A percentile compares a stretch with the other conserved stretches of the same genome.
These are phyloP conservation scores for Colletotrichum sojae DNA, from an alignment of 2,329 filamentous ascomycete genomes.

Conservation along the genomic window DNA sequence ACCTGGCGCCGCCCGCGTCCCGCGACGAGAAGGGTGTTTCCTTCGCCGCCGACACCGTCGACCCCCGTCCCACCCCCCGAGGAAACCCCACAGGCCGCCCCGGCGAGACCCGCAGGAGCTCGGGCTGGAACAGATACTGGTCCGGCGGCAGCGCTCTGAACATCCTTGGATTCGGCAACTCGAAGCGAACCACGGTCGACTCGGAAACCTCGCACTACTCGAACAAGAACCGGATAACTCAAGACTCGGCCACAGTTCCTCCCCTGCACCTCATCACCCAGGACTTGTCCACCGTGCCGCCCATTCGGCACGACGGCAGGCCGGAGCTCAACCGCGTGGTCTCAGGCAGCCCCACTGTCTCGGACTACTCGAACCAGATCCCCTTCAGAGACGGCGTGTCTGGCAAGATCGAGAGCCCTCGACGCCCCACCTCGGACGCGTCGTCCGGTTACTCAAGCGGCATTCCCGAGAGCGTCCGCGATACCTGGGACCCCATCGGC, in stretches of 20 bases:
- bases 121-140: slow-evolving; percentile 85
- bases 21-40: slow-evolving; percentile 57
- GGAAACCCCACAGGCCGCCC: slow-evolving; percentile 49
- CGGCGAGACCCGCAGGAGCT: slow-evolving; percentile 71
- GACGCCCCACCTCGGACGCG: slow-evolving; percentile 63
- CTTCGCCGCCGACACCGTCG: slow-evolving; percentile 52
- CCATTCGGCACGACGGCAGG: slow-evolving; percentile 75
- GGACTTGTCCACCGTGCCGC: slow-evolving; percentile 77
- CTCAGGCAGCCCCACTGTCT: slow-evolving; percentile 78
- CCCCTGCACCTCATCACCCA: slow-evolving; percentile 74
- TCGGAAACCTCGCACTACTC: slow-evolving; percentile 74
- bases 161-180: slow-evolving; percentile 71
- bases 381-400: slow-evolving; percentile 70
- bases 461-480: slow-evolving; percentile 74
- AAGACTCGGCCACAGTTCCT: slow-evolving; percentile 79
- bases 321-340: slow-evolving; percentile 76
- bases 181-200: slow-evolving; percentile 64
- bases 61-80: slow-evolving; percentile 53
- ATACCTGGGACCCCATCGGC: slow-evolving; percentile 67
- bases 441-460: slow-evolving; percentile 75
- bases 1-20: slow-evolving; percentile 42
- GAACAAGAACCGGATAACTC: slow-evolving; percentile 65
- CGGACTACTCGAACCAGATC: slow-evolving; percentile 68
- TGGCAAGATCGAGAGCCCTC: slow-evolving; percentile 67
- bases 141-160: slow-evolving; percentile 79